Evolutionary conservation across 2,329 filamentous ascomycete genomes (phyloP).

Genomic region (Hawksworthiomyces lignivorus): DNA sequence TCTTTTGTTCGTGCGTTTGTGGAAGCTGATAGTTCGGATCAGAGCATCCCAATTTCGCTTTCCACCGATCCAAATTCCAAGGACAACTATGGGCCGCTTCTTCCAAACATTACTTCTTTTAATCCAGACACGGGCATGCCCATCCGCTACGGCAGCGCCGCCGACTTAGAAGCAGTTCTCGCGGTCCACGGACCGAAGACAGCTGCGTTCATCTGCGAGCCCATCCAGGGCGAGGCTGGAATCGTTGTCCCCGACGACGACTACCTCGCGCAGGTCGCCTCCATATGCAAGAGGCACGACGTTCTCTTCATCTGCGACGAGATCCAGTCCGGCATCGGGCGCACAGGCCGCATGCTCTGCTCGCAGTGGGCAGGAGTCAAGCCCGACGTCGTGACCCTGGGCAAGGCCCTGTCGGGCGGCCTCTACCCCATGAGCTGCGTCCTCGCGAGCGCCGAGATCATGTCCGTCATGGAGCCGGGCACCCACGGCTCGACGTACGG

Average conservation of each 20-base stretch:
- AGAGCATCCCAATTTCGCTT: too few relatives aligned
- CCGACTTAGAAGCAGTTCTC: too few relatives aligned
- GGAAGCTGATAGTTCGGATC: too few relatives aligned
- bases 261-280: conserved; percentile 72
- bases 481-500: too few relatives aligned
- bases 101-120: too few relatives aligned
- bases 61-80: too few relatives aligned
- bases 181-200: conserved; percentile 74
- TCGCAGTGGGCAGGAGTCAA: conserved; percentile 91
- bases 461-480: too few relatives aligned
- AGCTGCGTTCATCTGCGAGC: conserved; percentile 88
- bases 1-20: too few relatives aligned
- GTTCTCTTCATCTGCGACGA: conserved; percentile 94
- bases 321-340: conserved; percentile 93
- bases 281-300: conserved; percentile 88
- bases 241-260: conserved; percentile 88
- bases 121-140: too few relatives aligned
- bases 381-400: conserved; percentile 85
- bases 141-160: too few relatives aligned
- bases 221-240: conserved; percentile 88
- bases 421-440: conserved; percentile 97
- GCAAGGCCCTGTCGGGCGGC: conserved; percentile 93
- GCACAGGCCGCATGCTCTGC: conserved; percentile 87
- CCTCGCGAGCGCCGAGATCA: conserved; percentile 49
- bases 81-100: too few relatives aligned